Percentiles rank a stretch among this genome's conserved stretches.
Evolutionary conservation across 441 rosid species (phyloP).

Genomic region (Adansonia gregorii): DNA sequence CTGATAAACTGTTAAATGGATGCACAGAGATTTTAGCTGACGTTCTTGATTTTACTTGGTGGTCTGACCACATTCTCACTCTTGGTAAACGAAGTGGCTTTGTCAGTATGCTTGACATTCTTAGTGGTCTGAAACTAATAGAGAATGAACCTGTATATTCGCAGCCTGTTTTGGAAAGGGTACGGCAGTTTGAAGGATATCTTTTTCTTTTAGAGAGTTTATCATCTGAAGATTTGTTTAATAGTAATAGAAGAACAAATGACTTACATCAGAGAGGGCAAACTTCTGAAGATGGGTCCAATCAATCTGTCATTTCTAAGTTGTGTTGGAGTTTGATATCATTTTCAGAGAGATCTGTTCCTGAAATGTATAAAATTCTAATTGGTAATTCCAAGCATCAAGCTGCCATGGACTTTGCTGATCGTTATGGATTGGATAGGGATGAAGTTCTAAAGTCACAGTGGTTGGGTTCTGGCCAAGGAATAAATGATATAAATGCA

Average conservation of each 20-base stretch:
- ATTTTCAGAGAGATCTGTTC: slow-evolving; percentile 73
- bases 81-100: slow-evolving; percentile 61
- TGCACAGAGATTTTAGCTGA: slow-evolving; percentile 47
- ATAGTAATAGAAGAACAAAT: slow-evolving; percentile 40
- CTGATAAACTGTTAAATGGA: slow-evolving; percentile 36
- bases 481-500: slow-evolving; percentile 59
- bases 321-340: slow-evolving; percentile 76
- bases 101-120: slow-evolving; percentile 60
- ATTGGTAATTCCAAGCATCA: slow-evolving; percentile 63
- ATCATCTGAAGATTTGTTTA: slow-evolving; percentile 46
- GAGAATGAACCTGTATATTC: slow-evolving; percentile 60
- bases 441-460: slow-evolving; percentile 83
- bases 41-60: slow-evolving; percentile 85
- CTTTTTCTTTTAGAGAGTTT: slow-evolving; percentile 70
- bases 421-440: slow-evolving; percentile 74
- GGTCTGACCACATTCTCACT: slow-evolving; percentile 79
- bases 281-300: slow-evolving; percentile 39
- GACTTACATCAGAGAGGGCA: slow-evolving; percentile 31
- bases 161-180: slow-evolving; percentile 73
- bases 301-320: slow-evolving; percentile 46
- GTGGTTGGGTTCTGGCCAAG: slow-evolving; percentile 79
- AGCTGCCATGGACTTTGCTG: slow-evolving; percentile 82
- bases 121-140: slow-evolving; percentile 54
- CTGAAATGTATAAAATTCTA: slow-evolving; percentile 80
- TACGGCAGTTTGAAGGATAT: slow-evolving; percentile 52